Conservation (phyloP, 2,329 filamentous ascomycete genomes). For the Aspergillus luchuensis region DNA sequence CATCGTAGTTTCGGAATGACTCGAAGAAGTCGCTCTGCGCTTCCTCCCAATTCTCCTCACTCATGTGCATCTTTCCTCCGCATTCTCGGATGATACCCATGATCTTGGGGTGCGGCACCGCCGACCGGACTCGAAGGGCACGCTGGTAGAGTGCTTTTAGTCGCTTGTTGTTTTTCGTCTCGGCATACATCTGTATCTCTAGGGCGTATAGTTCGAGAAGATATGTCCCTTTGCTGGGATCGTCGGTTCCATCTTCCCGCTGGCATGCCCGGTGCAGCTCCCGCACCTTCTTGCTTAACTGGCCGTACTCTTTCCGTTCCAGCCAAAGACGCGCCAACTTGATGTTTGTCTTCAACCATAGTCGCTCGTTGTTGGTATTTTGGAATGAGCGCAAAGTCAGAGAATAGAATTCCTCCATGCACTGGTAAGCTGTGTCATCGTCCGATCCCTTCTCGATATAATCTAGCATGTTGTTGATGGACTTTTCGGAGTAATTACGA, state of each 20-base stretch:
- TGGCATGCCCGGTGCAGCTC: constrained; percentile 91
- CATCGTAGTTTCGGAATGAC: constrained; percentile 97
- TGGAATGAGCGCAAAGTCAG: constrained; percentile 93
- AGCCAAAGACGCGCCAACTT: constrained; percentile 91
- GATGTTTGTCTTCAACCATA: constrained; percentile 98
- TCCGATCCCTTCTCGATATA: constrained; percentile 92
- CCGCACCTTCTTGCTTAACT: constrained; percentile 77
- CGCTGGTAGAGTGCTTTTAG: constrained; percentile 90
- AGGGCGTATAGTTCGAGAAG: constrained; percentile 93
- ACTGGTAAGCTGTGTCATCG: constrained; percentile 69
- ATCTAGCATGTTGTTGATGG: constrained; percentile 98
- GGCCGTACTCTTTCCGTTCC: constrained; percentile 83
- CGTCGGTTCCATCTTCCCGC: constrained; percentile 74
- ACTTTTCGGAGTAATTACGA: constrained; percentile 97
- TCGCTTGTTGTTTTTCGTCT: constrained; percentile 96
- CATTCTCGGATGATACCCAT: constrained; percentile 99
- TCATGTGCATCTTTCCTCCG: constrained; percentile 99
- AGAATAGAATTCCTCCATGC: constrained; percentile 95
- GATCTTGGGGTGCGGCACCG: constrained; percentile 96
- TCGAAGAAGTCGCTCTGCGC: constrained; percentile 98
- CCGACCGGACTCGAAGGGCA: constrained; percentile 89
- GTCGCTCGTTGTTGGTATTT: constrained; percentile 92
- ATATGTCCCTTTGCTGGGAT: constrained; percentile 95
- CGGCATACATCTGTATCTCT: constrained; percentile 98
- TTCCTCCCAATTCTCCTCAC: constrained; percentile 98